Percentiles rank a stretch among this genome's conserved stretches.
Conservation (phyloP, 345 rosid species). For the Noccaea caerulescens region DNA sequence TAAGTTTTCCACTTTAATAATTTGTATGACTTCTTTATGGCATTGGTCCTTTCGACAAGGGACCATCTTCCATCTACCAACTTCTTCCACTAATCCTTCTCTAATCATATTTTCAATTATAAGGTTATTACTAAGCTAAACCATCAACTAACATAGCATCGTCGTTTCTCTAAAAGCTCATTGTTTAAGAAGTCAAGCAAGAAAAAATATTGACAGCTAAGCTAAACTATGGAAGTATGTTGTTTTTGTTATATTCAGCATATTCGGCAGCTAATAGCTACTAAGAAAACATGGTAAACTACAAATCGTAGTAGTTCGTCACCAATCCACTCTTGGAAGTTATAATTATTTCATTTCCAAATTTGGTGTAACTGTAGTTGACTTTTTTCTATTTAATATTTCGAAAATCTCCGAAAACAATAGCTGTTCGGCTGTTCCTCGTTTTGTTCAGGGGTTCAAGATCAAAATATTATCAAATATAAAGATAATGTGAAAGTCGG, state of each 20-base stretch:
- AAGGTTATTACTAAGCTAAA: constrained; percentile 29
- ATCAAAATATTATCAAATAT: neutral
- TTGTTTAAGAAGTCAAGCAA: constrained; percentile 2
- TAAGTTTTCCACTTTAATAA: neutral
- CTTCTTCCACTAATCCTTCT: constrained; percentile 37
- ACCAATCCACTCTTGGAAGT: constrained; percentile 1
- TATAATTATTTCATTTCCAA: constrained; percentile 18
- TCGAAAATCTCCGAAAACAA: neutral
- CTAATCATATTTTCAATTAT: constrained; percentile 38
- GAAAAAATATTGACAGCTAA: constrained; percentile 24
- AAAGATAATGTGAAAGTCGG: constrained; percentile 25
- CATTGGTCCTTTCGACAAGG: constrained; percentile 18
- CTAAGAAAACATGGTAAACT: constrained; percentile 14
- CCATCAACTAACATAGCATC: constrained; percentile 28
- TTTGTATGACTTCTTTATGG: constrained; percentile 22
- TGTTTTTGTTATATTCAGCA: neutral
- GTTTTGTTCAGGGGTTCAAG: neutral
- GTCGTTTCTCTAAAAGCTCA: constrained; percentile 6
- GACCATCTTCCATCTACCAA: constrained; percentile 41
- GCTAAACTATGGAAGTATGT: neutral
- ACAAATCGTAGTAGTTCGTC: constrained; percentile 17
- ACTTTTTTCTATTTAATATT: neutral
- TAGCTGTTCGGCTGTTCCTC: constrained; percentile 13
- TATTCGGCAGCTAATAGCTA: constrained; percentile 31
- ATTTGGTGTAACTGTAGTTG: constrained; percentile 40